A percentile compares a stretch with the other conserved stretches of the same genome.
These are phyloP conservation scores for Gracilaria gracilis DNA, from an alignment of 23 red algal species.

Conservation along the genomic window DNA sequence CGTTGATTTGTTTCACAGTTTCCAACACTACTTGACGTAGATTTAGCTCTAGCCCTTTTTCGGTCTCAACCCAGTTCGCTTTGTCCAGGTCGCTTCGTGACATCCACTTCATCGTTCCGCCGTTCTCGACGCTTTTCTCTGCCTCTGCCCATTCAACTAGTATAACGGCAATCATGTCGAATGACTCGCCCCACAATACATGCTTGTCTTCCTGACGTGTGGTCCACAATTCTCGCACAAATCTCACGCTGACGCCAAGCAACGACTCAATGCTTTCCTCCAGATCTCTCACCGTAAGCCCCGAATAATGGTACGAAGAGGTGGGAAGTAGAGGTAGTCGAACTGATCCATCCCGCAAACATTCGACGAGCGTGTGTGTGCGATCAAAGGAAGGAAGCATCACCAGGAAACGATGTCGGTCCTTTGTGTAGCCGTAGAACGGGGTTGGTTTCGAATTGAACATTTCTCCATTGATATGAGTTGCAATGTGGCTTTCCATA, in stretches of 20 bases:
- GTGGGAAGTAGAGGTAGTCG: background rate
- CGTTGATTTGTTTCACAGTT: background rate
- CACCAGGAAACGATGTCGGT: background rate
- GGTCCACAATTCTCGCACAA: constrained; percentile 1
- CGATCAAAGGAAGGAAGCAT: constrained; percentile 13
- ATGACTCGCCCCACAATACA: background rate
- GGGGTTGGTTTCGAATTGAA: background rate
- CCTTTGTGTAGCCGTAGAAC: background rate
- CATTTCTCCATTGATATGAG: background rate
- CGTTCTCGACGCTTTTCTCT: background rate
- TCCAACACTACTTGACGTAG: background rate
- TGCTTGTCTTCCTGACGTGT: background rate
- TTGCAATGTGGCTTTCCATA: background rate
- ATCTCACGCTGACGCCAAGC: background rate
- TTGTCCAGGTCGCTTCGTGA: background rate
- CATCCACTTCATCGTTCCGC: background rate
- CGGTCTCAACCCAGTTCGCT: constrained; percentile 18
- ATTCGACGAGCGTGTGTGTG: constrained; percentile 1
- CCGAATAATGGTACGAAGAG: background rate
- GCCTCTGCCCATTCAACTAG: constrained; percentile 4
- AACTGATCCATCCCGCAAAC: background rate
- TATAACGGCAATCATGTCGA: constrained; percentile 1
- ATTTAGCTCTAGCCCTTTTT: background rate
- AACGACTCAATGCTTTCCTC: background rate
- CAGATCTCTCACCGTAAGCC: background rate